Conservation (phyloP, 2,329 filamentous ascomycete genomes). For the Trichoderma sp. region DNA sequence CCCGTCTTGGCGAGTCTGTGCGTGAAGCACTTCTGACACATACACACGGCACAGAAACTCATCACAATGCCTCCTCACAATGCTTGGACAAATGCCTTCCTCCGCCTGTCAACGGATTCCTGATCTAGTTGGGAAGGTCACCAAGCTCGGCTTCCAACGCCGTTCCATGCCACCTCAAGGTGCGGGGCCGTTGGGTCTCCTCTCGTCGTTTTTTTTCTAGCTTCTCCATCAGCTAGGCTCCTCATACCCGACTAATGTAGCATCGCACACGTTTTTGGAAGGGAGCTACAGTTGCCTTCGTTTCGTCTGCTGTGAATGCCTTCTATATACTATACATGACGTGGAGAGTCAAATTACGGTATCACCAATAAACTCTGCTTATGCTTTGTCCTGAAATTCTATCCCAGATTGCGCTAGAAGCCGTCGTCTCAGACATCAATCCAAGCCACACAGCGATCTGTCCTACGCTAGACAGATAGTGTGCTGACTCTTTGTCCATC, state of each 20-base stretch:
- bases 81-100: background rate
- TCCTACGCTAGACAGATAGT: background rate
- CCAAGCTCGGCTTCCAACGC: background rate
- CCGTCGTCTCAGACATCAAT: background rate
- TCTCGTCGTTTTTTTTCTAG: background rate
- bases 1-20: background rate
- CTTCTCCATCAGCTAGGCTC: background rate
- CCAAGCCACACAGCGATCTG: background rate
- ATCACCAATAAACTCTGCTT: background rate
- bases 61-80: background rate
- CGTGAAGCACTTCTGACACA: background rate
- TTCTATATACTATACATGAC: background rate
- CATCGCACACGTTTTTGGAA: background rate
- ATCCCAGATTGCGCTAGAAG: background rate
- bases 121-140: constrained; percentile 11
- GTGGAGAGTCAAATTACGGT: background rate
- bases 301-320: background rate
- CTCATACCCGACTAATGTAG: background rate
- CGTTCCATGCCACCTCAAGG: background rate
- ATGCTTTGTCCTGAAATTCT: background rate
- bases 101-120: background rate
- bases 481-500: background rate
- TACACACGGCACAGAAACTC: background rate
- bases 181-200: background rate
- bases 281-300: background rate